These are phyloP conservation scores for Salvia rosmarinus DNA, from an alignment of 257 asterid species.

Conservation along the genomic window DNA sequence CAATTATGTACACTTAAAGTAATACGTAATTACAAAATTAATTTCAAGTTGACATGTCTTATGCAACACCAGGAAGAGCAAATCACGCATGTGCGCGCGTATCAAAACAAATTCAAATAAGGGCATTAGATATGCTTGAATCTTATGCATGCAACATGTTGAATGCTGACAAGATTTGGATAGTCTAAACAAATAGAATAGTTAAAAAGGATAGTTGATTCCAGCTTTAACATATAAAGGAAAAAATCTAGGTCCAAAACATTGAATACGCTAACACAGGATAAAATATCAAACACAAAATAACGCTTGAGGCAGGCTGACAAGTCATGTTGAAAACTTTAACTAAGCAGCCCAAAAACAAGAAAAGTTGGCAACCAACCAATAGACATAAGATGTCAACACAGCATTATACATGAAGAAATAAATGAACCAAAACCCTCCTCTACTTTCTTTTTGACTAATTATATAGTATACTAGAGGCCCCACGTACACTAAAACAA, in stretches of 20 bases:
- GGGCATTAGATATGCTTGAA: neutral
- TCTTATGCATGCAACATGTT: neutral
- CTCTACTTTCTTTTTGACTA: no score
- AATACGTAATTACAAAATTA: no score
- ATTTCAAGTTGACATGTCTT: neutral
- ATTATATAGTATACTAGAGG: no score
- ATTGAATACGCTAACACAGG: neutral
- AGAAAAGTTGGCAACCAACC: constrained; percentile 4
- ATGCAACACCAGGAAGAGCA: neutral
- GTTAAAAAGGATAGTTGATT: neutral
- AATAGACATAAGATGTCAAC: constrained; percentile 17
- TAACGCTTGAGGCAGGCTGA: neutral
- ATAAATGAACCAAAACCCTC: neutral
- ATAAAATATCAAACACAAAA: neutral
- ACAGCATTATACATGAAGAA: neutral
- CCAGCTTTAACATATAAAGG: neutral
- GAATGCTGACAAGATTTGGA: neutral
- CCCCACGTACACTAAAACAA: neutral
- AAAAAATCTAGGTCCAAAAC: neutral
- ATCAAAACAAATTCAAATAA: neutral
- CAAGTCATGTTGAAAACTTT: neutral
- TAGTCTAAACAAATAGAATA: neutral
- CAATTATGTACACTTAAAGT: no score
- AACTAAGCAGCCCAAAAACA: neutral
- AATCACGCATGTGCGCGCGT: neutral